A percentile compares a stretch with the other conserved stretches of the same genome.
Conservation (phyloP, 305 asterid genomes). For the Fraxinus greggii region DNA sequence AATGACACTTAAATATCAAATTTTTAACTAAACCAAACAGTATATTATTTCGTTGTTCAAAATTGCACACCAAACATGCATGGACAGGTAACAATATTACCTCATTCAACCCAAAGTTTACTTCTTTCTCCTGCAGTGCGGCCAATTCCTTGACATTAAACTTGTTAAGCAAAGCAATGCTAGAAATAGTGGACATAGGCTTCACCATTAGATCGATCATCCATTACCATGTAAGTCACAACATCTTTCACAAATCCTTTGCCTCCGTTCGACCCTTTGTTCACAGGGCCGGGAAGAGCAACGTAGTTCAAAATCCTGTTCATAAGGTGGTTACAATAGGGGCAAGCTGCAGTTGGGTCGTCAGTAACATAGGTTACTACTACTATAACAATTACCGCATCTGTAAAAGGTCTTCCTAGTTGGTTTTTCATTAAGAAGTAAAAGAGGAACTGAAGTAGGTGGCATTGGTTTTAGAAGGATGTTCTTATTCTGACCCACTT, state of each 20-base stretch:
- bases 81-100: slow-evolving; percentile 6
- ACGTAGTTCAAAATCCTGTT: background rate
- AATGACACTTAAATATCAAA: too few relatives aligned
- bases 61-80: background rate
- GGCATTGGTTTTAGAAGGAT: slow-evolving; percentile 16
- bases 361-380: background rate
- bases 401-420: background rate
- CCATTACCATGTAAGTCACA: slow-evolving; percentile 39
- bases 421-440: background rate
- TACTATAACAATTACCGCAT: background rate
- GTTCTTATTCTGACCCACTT: slow-evolving; percentile 14
- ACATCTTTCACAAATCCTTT: slow-evolving; percentile 34
- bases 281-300: background rate
- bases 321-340: background rate
- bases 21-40: too few relatives aligned
- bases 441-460: slow-evolving; percentile 7
- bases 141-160: slow-evolving; percentile 24
- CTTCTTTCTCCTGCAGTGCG: slow-evolving; percentile 23
- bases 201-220: slow-evolving; percentile 32
- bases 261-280: too few relatives aligned
- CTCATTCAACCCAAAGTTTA: slow-evolving; percentile 22
- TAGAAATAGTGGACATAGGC: slow-evolving; percentile 30
- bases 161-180: slow-evolving; percentile 23
- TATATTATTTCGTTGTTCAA: background rate
- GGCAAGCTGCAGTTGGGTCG: background rate